A percentile compares a stretch with the other conserved stretches of the same genome.
phyloP scores from a whole-genome alignment of 2,329 filamentous ascomycete genomes.

The Blumeriella jaapii region DNA sequence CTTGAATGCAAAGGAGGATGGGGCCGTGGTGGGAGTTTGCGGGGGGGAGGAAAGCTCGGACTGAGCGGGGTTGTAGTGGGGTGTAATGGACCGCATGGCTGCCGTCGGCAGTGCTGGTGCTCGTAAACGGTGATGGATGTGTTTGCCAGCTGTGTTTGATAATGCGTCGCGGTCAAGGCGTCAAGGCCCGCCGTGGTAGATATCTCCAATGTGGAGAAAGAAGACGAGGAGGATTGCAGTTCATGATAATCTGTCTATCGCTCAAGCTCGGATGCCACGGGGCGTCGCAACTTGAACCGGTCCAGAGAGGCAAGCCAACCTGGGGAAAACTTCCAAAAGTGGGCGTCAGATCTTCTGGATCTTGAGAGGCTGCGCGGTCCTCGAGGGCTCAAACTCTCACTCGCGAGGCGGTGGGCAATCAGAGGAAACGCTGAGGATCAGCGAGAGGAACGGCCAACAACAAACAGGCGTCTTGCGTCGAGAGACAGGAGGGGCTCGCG shows the following conservation, averaged over 20 bases:
- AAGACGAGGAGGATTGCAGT: constrained; percentile 25
- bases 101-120: constrained; percentile 7
- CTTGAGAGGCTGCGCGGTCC: constrained; percentile 10
- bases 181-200: constrained; percentile 24
- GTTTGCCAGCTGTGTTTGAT: constrained; percentile 7
- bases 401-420: constrained; percentile 7
- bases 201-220: constrained; percentile 27
- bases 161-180: constrained; percentile 25
- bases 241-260: constrained; percentile 25
- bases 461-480: constrained; percentile 16
- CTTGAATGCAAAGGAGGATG: constrained; percentile 24
- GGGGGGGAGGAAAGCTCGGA: constrained; percentile 36
- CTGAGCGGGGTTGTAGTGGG: constrained; percentile 30
- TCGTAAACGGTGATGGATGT: constrained; percentile 7
- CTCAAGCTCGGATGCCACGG: constrained; percentile 15
- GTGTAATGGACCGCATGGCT: constrained; percentile 32
- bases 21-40: constrained; percentile 33
- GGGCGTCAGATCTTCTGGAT: constrained; percentile 14
- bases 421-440: constrained; percentile 15
- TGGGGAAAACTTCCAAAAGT: constrained; percentile 11
- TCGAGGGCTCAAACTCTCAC: constrained; percentile 8
- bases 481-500: constrained; percentile 12
- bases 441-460: constrained; percentile 9
- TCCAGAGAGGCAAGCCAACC: constrained; percentile 9
- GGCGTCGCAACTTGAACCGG: constrained; percentile 19